Conservation (phyloP, 768 basidiomycete species). For the Lactarius hatsudake region DNA sequence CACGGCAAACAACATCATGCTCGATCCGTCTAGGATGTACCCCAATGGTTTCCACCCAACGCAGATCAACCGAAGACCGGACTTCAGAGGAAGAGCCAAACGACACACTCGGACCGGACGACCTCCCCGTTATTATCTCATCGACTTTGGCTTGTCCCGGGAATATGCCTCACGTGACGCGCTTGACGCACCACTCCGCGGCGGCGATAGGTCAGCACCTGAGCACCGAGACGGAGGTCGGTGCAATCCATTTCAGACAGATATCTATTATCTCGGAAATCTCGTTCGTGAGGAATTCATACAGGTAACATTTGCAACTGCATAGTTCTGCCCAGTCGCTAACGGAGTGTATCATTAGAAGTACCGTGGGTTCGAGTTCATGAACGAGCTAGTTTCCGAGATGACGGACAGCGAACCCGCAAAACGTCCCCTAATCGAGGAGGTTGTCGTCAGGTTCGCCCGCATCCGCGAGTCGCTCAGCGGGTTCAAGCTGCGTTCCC, state of each 20-base stretch:
- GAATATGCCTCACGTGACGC: constrained; percentile 24
- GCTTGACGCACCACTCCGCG: constrained; percentile 26
- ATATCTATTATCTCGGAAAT: constrained; percentile 32
- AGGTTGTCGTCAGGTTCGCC: constrained; percentile 37
- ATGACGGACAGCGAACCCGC: constrained; percentile 39
- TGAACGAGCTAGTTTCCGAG: constrained; percentile 29
- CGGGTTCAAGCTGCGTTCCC: constrained; percentile 34
- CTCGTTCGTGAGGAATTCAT: constrained; percentile 27
- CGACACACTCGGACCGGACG: constrained; percentile 31
- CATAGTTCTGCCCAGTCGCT: background rate
- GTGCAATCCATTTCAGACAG: constrained; percentile 31
- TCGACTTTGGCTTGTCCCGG: constrained; percentile 34
- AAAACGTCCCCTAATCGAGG: constrained; percentile 38
- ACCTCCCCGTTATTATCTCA: constrained; percentile 33
- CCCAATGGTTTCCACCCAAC: constrained; percentile 18
- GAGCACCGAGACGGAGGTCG: constrained; percentile 24
- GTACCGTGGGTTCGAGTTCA: constrained; percentile 19
- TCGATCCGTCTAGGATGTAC: constrained; percentile 20
- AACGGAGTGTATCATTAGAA: constrained; percentile 5
- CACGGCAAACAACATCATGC: constrained; percentile 22
- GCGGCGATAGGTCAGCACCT: constrained; percentile 31
- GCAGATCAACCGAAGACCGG: background rate
- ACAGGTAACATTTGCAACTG: constrained; percentile 18
- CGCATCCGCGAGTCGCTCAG: constrained; percentile 31
- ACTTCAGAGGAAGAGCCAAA: constrained; percentile 20